phyloP scores from a whole-genome alignment of 352 stramenopile species.

The Plasmopara muralis region DNA sequence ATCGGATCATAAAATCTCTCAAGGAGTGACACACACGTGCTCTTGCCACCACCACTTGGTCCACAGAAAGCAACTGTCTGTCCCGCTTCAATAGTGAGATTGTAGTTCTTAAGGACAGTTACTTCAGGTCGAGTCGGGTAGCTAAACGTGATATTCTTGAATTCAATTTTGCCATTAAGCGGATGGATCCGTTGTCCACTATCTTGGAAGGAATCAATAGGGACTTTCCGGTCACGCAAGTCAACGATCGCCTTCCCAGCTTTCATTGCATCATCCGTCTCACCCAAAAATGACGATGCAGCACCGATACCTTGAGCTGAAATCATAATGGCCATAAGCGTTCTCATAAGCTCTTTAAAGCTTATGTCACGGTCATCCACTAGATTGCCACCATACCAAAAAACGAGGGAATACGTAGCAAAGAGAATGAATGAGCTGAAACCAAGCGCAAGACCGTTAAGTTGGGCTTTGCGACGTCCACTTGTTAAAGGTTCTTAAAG shows the following conservation, averaged over 20 bases:
- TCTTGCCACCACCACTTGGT: constrained; percentile 2
- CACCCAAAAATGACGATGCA: constrained; percentile 1
- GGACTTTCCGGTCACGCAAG: background rate
- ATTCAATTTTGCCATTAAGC: constrained; percentile 1
- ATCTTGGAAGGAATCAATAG: constrained; percentile 3
- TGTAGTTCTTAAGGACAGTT: background rate
- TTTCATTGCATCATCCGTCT: constrained; percentile 3
- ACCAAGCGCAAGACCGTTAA: constrained; percentile 43
- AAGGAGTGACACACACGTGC: background rate
- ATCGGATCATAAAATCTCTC: constrained; percentile 2
- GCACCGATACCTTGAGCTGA: constrained; percentile 20
- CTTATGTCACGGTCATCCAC: constrained; percentile 32
- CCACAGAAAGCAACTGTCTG: constrained; percentile 1
- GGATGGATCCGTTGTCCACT: background rate
- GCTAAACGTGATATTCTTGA: background rate
- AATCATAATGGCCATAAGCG: constrained; percentile 53
- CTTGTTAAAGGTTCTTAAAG: constrained; percentile 22
- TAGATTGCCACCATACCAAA: constrained; percentile 54
- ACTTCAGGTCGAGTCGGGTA: constrained; percentile 2
- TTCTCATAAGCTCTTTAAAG: constrained; percentile 24
- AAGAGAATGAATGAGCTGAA: constrained; percentile 28
- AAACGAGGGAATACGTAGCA: constrained; percentile 43
- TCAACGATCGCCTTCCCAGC: constrained; percentile 5
- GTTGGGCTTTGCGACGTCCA: constrained; percentile 23
- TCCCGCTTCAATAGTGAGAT: constrained; percentile 2